Percentiles rank a stretch among this genome's conserved stretches.
Evolutionary conservation across 2,329 filamentous ascomycete species (phyloP).

Genomic region (Paecilomyces sp.): DNA sequence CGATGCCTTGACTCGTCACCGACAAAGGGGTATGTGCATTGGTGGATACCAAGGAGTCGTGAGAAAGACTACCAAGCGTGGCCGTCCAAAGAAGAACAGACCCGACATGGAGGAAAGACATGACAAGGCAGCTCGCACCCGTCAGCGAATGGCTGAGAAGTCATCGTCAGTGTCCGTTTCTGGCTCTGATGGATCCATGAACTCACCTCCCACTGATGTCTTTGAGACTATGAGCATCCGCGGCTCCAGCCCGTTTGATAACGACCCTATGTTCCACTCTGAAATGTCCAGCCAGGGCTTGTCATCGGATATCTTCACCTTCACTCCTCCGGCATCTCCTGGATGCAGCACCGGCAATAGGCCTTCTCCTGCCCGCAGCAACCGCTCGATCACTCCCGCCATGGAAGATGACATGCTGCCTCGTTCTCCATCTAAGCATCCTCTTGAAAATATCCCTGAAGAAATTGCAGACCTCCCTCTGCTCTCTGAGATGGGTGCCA

Average conservation of each 20-base stretch:
- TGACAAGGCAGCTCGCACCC: constrained; percentile 50
- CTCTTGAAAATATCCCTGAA: constrained; percentile 22
- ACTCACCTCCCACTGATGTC: constrained; percentile 35
- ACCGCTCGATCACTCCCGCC: constrained; percentile 31
- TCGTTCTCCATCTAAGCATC: constrained; percentile 24
- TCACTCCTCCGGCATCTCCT: constrained; percentile 42
- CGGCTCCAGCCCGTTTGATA: constrained; percentile 25
- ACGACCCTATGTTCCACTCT: constrained; percentile 20
- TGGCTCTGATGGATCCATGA: constrained; percentile 31
- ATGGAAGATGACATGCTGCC: constrained; percentile 31
- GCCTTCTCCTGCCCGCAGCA: constrained; percentile 26
- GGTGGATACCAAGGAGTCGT: constrained; percentile 82
- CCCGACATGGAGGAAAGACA: constrained; percentile 53
- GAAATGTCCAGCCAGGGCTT: constrained; percentile 22
- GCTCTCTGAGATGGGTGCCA: constrained; percentile 22
- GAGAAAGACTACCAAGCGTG: constrained; percentile 60
- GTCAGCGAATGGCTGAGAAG: constrained; percentile 34
- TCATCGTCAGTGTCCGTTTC: constrained; percentile 27
- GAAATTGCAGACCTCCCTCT: constrained; percentile 20
- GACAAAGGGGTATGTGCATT: constrained; percentile 93
- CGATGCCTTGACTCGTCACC: constrained; percentile 87
- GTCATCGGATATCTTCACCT: constrained; percentile 36
- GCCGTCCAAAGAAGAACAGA: constrained; percentile 56
- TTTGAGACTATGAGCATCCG: constrained; percentile 34
- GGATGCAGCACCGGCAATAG: constrained; percentile 32